Evolutionary conservation across 116 monocot species (phyloP).

Genomic region (Iris pallida): DNA sequence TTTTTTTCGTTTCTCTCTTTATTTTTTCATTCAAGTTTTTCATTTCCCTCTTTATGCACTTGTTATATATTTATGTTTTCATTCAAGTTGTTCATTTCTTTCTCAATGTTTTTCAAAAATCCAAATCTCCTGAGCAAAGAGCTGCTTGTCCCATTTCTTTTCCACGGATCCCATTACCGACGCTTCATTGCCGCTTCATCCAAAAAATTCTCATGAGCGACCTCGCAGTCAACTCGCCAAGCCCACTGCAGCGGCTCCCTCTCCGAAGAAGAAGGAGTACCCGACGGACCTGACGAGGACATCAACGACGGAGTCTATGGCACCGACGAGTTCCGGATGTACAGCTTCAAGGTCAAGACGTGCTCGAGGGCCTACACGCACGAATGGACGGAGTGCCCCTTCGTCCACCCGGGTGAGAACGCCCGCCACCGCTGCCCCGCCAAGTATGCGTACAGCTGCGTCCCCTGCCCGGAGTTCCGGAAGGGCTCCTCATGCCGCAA

Average conservation of each 20-base stretch:
- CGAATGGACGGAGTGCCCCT: constrained; percentile 68
- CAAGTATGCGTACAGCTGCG: constrained; percentile 49
- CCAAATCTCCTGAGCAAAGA: no score
- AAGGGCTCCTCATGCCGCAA: constrained; percentile 42
- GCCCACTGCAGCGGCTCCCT: constrained; percentile 7
- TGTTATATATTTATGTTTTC: no score
- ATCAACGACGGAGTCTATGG: constrained; percentile 47
- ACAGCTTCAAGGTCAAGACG: constrained; percentile 52
- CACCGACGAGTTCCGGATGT: constrained; percentile 66
- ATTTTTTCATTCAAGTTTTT: no score
- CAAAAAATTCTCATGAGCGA: no score
- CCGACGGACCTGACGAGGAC: constrained; percentile 36
- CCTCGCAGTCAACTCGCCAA: no score
- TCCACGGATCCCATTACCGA: no score
- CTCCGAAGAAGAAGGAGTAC: constrained; percentile 28
- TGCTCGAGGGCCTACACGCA: constrained; percentile 56
- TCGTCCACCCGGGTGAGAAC: constrained; percentile 61
- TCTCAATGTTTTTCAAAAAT: no score
- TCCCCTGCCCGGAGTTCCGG: constrained; percentile 56
- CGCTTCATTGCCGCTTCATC: no score
- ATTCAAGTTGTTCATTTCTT: no score
- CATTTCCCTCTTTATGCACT: no score
- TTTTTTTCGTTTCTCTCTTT: no score
- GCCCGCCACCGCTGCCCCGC: constrained; percentile 43
- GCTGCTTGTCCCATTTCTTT: no score